These are phyloP conservation scores for Elymus sibiricus DNA, from an alignment of 176 grass and related monocot species.

Conservation along the genomic window DNA sequence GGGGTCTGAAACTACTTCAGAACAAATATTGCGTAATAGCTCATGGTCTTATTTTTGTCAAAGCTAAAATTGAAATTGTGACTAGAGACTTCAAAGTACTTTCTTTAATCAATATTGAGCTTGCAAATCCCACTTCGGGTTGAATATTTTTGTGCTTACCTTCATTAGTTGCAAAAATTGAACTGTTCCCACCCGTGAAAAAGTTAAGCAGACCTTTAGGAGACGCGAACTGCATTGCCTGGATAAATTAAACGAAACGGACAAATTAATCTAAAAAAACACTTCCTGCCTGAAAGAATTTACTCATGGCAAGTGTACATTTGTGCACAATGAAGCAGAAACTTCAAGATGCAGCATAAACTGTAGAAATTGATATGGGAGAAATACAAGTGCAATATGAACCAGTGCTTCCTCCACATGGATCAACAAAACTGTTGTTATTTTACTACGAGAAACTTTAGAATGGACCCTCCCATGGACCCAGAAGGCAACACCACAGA, in stretches of 20 bases:
- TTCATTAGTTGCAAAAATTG: conserved; percentile 55
- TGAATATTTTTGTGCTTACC: conserved; percentile 39
- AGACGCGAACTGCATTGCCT: conserved; percentile 94
- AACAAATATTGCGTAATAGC: background rate
- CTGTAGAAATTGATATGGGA: conserved; percentile 11
- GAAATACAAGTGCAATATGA: background rate
- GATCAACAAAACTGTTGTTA: background rate
- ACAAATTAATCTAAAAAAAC: background rate
- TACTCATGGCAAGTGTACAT: background rate
- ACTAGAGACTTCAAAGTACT: background rate
- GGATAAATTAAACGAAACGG: conserved; percentile 25
- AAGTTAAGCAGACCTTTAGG: conserved; percentile 89
- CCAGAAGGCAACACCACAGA: background rate
- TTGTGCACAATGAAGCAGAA: background rate
- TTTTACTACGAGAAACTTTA: background rate
- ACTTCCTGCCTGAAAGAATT: background rate
- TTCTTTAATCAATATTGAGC: background rate
- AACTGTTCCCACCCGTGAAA: conserved; percentile 50
- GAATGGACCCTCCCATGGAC: background rate
- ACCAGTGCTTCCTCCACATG: background rate
- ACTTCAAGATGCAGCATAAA: conserved; percentile 11
- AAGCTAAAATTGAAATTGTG: background rate
- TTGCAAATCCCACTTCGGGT: background rate
- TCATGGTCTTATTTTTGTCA: conserved; percentile 27
- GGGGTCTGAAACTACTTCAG: background rate